Conservation (phyloP, 106 monocot species). For the Platanthera guangdongensis region DNA sequence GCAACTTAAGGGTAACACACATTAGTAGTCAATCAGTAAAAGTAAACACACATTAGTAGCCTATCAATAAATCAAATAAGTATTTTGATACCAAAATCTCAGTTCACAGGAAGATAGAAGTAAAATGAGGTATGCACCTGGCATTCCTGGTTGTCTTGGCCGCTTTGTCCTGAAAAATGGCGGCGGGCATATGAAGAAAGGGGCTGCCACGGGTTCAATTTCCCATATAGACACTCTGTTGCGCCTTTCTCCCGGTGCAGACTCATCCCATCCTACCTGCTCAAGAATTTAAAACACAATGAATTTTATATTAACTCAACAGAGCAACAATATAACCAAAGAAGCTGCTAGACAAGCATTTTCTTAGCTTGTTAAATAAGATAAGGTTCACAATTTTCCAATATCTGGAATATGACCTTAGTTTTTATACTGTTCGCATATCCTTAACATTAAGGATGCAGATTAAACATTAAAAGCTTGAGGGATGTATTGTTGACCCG, state of each 20-base stretch:
- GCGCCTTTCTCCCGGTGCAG: conserved; percentile 83
- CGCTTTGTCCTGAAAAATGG: conserved; percentile 89
- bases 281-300: background rate
- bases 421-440: background rate
- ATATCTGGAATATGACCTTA: background rate
- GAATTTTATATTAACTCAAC: background rate
- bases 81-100: no score
- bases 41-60: no score
- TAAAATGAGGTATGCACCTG: conserved; percentile 21
- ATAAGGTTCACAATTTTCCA: background rate
- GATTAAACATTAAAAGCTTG: background rate
- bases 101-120: background rate
- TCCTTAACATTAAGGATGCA: background rate
- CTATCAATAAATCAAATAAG: no score
- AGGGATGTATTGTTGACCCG: background rate
- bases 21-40: no score
- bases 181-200: conserved; percentile 89
- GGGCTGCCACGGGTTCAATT: conserved; percentile 85
- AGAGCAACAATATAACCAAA: background rate
- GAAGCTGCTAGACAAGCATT: background rate
- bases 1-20: no score
- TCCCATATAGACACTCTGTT: conserved; percentile 93
- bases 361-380: background rate
- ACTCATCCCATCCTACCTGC: conserved; percentile 98
- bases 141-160: conserved; percentile 67